Evolutionary conservation across 2,329 filamentous ascomycete species (phyloP), one percentile per base, ranked within the genome.

Genomic region (Ilyonectria mors-panacis): DNA sequence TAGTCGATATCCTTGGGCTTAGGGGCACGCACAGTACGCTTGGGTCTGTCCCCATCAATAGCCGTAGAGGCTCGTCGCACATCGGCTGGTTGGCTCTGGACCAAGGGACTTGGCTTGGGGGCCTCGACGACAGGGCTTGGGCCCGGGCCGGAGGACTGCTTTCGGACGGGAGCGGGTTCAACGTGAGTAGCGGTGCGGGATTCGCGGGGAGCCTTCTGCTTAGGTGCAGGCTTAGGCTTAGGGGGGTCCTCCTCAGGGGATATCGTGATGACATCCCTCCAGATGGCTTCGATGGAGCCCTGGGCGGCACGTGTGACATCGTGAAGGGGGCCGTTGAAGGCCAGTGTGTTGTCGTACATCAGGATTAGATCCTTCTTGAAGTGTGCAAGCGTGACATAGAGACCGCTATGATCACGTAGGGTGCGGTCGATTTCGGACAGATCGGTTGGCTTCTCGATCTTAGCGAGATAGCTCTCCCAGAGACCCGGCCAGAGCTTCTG

Each of bases 1-100:
- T 98, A 98, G 8, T 95, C 92, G n/a, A 98, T 87, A 77, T 98
- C 96, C 72, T 95, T 95, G 68, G 92, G 90, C 77, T 95, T 95
- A 0, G 96, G 94, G 9, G 95, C 93, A 75, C 97, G 94, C 62
- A 98, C 97, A 15, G 95, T 94, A 60, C 96, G 92, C 85, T 98
- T 98, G 12, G 95, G 95, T 58, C 96, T 90, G 70, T 90, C 88
- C 63, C 91, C 92, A 72, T 94, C 93, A 5, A 88, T 87, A 65
- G 91, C 92, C 6, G 90, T 92, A 1, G 94, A 97, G 75, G 97
- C 94, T 21, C 95, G 92, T 60, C 96, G 92, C 70, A 77, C 69
- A 47, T 79, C 75, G 19, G 66, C 65, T 10, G 73, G 58, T 6
- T 70, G 59, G 17, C 75, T 71, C 54, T 71, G 73, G 42, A 68